Percentiles rank a stretch among this genome's conserved stretches.
These are phyloP conservation scores for Neocallimastix lanati DNA, from an alignment of 192 early-diverging fungal species.

Conservation along the genomic window DNA sequence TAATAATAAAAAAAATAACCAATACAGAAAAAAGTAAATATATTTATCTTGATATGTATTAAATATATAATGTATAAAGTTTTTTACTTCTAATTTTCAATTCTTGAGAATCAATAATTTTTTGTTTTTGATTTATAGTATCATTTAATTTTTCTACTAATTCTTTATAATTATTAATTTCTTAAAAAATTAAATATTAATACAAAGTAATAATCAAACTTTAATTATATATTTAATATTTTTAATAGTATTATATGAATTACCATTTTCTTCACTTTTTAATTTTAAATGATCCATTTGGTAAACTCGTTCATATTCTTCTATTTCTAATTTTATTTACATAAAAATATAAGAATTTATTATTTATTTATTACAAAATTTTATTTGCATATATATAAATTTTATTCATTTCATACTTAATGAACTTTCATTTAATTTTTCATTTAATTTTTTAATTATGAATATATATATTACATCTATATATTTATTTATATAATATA, in stretches of 20 bases:
- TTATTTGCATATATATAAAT: too few species aligned
- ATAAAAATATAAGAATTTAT: too few species aligned
- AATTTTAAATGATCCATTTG: neutral
- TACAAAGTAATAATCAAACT: neutral
- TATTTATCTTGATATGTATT: neutral
- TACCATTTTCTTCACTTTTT: neutral
- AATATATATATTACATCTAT: neutral
- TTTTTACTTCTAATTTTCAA: neutral
- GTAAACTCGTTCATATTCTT: neutral
- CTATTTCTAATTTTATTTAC: neutral
- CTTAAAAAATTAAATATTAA: too few species aligned
- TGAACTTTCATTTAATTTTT: neutral
- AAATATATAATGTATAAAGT: too few species aligned
- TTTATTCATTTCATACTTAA: neutral
- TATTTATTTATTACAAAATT: too few species aligned
- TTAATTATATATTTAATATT: neutral
- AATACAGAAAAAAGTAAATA: neutral
- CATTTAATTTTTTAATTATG: neutral
- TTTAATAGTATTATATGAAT: neutral
- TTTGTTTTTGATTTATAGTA: neutral
- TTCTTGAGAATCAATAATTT: neutral
- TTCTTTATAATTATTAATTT: neutral
- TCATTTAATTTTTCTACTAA: neutral
- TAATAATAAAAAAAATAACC: neutral
- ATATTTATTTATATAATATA: neutral